Percentiles rank a stretch among this genome's conserved stretches.
These are phyloP conservation scores for Neurospora sp. DNA, from an alignment of 495 filamentous ascomycete species.

Conservation along the genomic window DNA sequence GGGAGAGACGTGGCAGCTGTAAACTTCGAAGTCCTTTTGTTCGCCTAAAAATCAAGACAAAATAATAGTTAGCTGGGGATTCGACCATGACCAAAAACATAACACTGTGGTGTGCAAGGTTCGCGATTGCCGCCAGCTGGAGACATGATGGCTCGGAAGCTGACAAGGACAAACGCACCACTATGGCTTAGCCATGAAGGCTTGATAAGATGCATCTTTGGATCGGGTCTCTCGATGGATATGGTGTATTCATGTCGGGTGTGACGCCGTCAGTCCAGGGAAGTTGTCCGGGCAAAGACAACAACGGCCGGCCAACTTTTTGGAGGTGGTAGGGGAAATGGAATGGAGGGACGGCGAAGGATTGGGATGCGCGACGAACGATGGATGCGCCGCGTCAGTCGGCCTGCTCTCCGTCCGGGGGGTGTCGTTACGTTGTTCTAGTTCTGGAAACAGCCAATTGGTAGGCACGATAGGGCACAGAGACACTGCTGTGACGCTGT, in stretches of 20 bases:
- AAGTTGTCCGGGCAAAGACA: background rate
- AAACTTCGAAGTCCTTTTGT: conserved; percentile 94
- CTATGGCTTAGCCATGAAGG: conserved; percentile 89
- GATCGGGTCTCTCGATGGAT: conserved; percentile 5
- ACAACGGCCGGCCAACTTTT: background rate
- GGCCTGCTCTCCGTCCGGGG: background rate
- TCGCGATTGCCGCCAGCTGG: background rate
- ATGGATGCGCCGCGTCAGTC: conserved; percentile 5
- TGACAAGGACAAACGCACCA: conserved; percentile 40
- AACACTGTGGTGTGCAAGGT: background rate
- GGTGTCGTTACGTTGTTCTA: background rate
- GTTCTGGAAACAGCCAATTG: background rate
- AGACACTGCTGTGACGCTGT: background rate
- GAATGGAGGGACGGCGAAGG: background rate
- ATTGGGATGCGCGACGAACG: conserved; percentile 8
- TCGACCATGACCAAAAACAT: background rate
- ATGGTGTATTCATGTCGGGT: conserved; percentile 20
- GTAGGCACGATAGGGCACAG: background rate
- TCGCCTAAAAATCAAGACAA: conserved; percentile 49
- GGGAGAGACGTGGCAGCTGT: conserved; percentile 92
- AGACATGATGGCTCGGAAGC: background rate
- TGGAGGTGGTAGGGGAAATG: background rate
- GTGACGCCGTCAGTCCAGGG: background rate
- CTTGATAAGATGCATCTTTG: conserved; percentile 75
- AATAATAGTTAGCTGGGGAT: conserved; percentile 6